Evolutionary conservation across 108 stramenopile species (phyloP), one percentile per base, ranked within the genome.

Genomic region (Pseudonitzschia pungens): DNA sequence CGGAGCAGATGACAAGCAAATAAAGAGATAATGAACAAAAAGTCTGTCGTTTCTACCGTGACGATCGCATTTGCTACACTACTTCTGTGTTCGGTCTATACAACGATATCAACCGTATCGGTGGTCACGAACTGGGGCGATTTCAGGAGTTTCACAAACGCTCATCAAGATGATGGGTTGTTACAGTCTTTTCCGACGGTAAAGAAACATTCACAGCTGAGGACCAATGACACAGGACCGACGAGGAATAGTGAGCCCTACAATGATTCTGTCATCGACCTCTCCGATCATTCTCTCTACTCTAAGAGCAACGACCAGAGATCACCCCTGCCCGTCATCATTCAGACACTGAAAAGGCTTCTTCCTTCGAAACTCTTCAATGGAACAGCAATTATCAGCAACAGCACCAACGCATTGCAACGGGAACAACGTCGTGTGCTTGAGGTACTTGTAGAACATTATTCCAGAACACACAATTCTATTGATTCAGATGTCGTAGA

Each of bases 401-500:
- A 58, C 14, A 58, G 10, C 57, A 58, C 26, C 57, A 58, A 2
- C 16, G 31, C 29, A 11, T 62, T 62, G n/a, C 33, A 62, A 62
- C n/a, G 60, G 12, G 60, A 62, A 20, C 60, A 18, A 62, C 18
- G 36, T 9, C 60, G 36, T 20, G 36, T 62, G 29, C 18, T 62
- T 6, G 60, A 62, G 60, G 60, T 33, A 62, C 32, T 62, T 10
- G 20, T 62, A 40, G 29, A 62, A 29, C 36, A 62, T 40, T 62
- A 62, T 29, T 62, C 60, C 4, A 29, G 1, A 15, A 40, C 60
- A 14, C 15, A 10, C 7, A 12, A 40, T 40, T 14, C 18, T 10
- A 14, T 62, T 31, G n/a, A 62, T 62, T 62, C 60, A 8, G 60
- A 62, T 62, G 60, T 62, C 14, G 60, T 62, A 40, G 60, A 62